A percentile compares a stretch with the other conserved stretches of the same genome.
phyloP scores from a whole-genome alignment of 2,329 filamentous ascomycete genomes.

The Pseudogymnoascus sp. region DNA sequence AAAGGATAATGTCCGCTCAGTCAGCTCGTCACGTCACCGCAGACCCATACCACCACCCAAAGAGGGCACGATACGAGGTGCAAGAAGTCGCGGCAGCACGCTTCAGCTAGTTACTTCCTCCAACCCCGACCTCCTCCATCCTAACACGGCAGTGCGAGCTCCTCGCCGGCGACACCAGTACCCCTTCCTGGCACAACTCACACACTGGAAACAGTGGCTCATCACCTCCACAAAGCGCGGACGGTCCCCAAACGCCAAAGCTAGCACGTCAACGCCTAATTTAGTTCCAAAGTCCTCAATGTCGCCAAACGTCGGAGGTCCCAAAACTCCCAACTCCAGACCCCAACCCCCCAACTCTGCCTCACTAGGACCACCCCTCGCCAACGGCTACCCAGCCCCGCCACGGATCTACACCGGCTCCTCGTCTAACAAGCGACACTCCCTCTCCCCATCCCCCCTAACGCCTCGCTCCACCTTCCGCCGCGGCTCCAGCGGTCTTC shows the following conservation, averaged over 20 bases:
- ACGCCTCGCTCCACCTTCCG: constrained; percentile 84
- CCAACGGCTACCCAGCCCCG: constrained; percentile 27
- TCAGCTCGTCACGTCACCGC: constrained; percentile 68
- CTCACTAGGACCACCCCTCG: constrained; percentile 30
- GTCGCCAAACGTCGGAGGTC: constrained; percentile 32
- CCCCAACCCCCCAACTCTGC: constrained; percentile 48
- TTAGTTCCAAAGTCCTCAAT: constrained; percentile 42
- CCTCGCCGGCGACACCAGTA: constrained; percentile 50
- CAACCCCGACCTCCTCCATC: constrained; percentile 52
- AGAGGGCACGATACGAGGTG: constrained; percentile 60
- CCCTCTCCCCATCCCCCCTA: constrained; percentile 75
- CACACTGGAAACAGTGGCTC: constrained; percentile 65
- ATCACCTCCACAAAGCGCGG: constrained; percentile 58
- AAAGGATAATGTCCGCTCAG: constrained; percentile 68
- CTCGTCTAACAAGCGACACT: constrained; percentile 59
- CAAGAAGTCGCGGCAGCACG: constrained; percentile 72
- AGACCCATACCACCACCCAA: constrained; percentile 78
- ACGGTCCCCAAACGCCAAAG: constrained; percentile 42
- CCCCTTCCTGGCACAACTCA: constrained; percentile 58
- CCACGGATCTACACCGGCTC: constrained; percentile 33
- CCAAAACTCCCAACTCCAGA: constrained; percentile 47
- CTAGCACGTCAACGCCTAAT: constrained; percentile 47
- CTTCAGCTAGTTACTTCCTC: constrained; percentile 69
- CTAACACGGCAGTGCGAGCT: constrained; percentile 36
- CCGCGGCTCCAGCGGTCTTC: constrained; percentile 71